These are phyloP conservation scores for Erigeron canadensis DNA, from an alignment of 129 eudicot genomes.

Conservation along the genomic window DNA sequence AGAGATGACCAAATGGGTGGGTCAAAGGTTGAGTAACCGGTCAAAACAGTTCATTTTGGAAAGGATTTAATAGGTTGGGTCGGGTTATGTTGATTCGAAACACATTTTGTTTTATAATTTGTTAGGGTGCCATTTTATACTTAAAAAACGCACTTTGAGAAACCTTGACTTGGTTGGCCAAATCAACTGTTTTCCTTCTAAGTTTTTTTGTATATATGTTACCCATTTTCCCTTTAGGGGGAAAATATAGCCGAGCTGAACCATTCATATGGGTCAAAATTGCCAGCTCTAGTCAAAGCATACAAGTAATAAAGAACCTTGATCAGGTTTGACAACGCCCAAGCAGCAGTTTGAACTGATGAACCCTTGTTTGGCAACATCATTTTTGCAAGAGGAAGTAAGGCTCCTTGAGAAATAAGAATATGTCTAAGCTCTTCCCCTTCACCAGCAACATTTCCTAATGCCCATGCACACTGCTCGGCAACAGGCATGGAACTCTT, in stretches of 20 bases:
- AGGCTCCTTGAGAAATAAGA: constrained; percentile 83
- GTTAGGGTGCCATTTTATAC: background rate
- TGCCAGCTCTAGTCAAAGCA: background rate
- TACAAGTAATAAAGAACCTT: constrained; percentile 51
- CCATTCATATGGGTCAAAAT: background rate
- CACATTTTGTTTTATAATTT: background rate
- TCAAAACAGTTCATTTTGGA: background rate
- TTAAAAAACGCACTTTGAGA: background rate
- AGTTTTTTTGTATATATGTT: background rate
- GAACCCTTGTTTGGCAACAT: constrained; percentile 92
- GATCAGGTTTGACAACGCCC: constrained; percentile 94
- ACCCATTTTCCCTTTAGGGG: background rate
- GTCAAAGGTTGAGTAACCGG: background rate
- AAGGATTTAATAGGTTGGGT: background rate
- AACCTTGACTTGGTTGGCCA: no score
- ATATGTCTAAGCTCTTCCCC: constrained; percentile 82
- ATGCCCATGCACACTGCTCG: constrained; percentile 99
- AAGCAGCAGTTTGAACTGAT: constrained; percentile 89
- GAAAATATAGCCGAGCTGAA: background rate
- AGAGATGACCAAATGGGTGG: background rate
- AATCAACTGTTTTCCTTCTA: background rate
- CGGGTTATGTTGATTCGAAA: background rate
- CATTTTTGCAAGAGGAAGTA: constrained; percentile 91
- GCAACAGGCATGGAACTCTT: constrained; percentile 88
- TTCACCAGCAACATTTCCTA: constrained; percentile 99